Evolutionary conservation across 2,329 filamentous ascomycete genomes (phyloP), one percentile per base, ranked within the genome.

Genomic region (Paraphaeosphaeria sporulosa): DNA sequence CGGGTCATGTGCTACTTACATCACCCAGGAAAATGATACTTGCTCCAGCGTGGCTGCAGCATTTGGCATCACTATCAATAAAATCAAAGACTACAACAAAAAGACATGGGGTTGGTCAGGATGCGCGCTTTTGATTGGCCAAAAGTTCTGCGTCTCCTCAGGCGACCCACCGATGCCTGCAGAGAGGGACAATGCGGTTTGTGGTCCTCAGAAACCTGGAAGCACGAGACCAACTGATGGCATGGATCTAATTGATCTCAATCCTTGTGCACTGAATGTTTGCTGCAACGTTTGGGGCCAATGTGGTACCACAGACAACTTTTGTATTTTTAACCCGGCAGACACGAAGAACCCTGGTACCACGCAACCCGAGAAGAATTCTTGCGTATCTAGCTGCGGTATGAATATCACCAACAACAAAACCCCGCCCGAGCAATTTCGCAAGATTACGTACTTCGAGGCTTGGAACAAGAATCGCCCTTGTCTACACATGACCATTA

Each of bases 331-430:
- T n/a, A n/a, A n/a, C n/a, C n/a, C n/a, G n/a, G n/a, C 44, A 4
- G 27, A 30, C 27, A 30, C 27, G n/a, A 30, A 30, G 27, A 30
- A 8, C 27, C 27, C 27, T n/a, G n/a, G n/a, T n/a, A n/a, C 27
- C 27, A 30, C 27, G 27, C 27, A 30, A 30, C 27, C 49, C 23
- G 49, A 21, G 19, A 34, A 40, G 34, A 52, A 52, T 17, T 54
- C 55, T 15, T 63, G 61, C 58, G 58, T 63, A 32, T 12, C 48
- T 3, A 63, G 56, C 21, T 63, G 61, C 32, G 61, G 61, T 34
- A n/a, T n/a, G n/a, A n/a, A n/a, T n/a, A n/a, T n/a, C n/a, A n/a
- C n/a, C n/a, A n/a, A n/a, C n/a, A n/a, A n/a, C n/a, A n/a, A n/a
- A n/a, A n/a, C n/a, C n/a, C n/a, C n/a, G n/a, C n/a, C n/a, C n/a